Evolutionary conservation across 331 rosid genomes (phyloP).

Genomic region (Dryas integrifolia): DNA sequence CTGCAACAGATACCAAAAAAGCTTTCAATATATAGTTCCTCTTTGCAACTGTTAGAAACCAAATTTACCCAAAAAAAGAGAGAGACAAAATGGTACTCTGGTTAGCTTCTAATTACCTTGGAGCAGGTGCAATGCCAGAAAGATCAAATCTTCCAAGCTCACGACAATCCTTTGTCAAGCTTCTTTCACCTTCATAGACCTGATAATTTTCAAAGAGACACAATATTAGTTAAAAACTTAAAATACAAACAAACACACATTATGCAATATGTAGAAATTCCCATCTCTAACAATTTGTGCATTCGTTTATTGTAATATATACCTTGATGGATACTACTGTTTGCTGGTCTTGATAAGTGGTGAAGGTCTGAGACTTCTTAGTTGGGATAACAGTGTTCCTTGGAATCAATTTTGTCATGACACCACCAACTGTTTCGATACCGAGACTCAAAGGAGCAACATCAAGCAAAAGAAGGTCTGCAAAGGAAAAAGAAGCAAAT

Average conservation of each 20-base stretch:
- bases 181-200: constrained; percentile 60
- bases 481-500: not conserved
- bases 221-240: not conserved
- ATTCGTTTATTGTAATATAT: not conserved
- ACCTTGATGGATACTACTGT: constrained; percentile 51
- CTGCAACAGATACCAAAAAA: constrained; percentile 14
- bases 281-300: not conserved
- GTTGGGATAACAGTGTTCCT: constrained; percentile 54
- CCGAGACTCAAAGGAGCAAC: constrained; percentile 52
- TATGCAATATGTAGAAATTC: not conserved
- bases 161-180: constrained; percentile 55
- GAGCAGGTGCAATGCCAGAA: constrained; percentile 56
- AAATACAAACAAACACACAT: not conserved
- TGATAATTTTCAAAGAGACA: not conserved
- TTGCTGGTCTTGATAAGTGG: constrained; percentile 58
- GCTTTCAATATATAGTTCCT: not conserved
- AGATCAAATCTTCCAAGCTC: constrained; percentile 50
- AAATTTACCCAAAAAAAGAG: not conserved
- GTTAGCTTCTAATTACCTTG: constrained; percentile 33
- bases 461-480: constrained; percentile 48
- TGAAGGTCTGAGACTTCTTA: constrained; percentile 51
- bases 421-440: constrained; percentile 60
- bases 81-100: not conserved
- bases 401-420: constrained; percentile 58
- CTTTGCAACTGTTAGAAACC: not conserved